These are phyloP conservation scores for Talaromyces sp. DNA, from an alignment of 2,329 filamentous ascomycete genomes.

Conservation along the genomic window DNA sequence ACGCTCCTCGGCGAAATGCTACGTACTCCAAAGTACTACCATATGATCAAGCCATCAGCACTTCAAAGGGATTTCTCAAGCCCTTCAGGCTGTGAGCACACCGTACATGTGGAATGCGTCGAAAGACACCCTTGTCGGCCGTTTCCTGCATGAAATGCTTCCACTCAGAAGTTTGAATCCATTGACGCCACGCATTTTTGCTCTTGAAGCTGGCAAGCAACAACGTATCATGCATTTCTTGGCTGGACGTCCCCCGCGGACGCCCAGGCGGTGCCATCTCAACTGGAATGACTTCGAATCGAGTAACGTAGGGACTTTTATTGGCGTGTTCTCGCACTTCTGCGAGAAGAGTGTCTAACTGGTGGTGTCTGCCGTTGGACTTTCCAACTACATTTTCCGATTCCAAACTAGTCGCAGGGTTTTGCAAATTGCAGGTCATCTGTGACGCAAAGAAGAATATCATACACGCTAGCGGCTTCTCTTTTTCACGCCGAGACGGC, in stretches of 20 bases:
- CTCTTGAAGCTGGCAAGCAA: conserved; percentile 22
- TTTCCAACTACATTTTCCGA: conserved; percentile 3
- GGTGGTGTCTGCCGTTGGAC: conserved; percentile 14
- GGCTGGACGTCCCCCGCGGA: conserved; percentile 12
- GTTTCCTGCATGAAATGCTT: conserved; percentile 22
- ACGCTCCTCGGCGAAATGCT: background rate
- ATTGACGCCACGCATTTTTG: conserved; percentile 19
- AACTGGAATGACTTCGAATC: conserved; percentile 21
- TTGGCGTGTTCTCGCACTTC: conserved; percentile 20
- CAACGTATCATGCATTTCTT: conserved; percentile 22
- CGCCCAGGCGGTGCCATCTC: conserved; percentile 17
- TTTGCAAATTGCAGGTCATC: conserved; percentile 20
- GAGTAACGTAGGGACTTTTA: conserved; percentile 19
- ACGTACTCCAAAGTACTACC: background rate
- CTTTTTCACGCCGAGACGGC: background rate
- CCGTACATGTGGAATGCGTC: conserved; percentile 22
- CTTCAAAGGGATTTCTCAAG: conserved; percentile 21
- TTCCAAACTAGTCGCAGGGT: conserved; percentile 13
- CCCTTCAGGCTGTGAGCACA: conserved; percentile 23
- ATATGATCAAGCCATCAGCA: conserved; percentile 12
- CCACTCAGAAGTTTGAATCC: conserved; percentile 19
- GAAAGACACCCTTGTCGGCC: conserved; percentile 19
- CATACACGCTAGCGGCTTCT: conserved; percentile 19
- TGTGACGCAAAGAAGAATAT: conserved; percentile 24
- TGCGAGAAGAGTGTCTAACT: conserved; percentile 20